Base-by-base conservation (phyloP, 306 rosid genomes). In the Citrullus colocynthis region DNA sequence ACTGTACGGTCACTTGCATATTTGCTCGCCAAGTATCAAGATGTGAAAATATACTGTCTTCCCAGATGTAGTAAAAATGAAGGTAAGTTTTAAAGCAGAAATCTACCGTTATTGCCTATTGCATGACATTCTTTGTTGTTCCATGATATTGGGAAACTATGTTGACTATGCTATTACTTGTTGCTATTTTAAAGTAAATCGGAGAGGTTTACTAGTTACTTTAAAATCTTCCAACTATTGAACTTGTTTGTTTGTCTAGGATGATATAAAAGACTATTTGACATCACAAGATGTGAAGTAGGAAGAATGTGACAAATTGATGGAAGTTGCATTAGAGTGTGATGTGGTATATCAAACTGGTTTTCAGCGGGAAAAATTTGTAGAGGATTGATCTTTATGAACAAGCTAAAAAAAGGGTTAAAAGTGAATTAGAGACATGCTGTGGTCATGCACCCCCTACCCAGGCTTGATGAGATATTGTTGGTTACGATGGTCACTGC, bases 311-410 rank as follows among this genome's bases (percentile, higher is more conserved):
- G 82, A 80, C 72, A 91, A 93, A 83, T 82, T 93, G 71, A 90
- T 86, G 84, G 96, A 93, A 81, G 97, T 93, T 69, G 93, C 98
- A 14, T 82, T 89, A 0, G 72, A 91, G 78, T 93, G 98, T 82
- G 98, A 91, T 65, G 89, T 93, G 77, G 89, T 93, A 66, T 93
- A 93, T 80, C 97, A 93, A 88, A 93, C 98, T 82, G 96, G 93
- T 59, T 91, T 91, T 81, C 97, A 93, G 61, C 90, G 82, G 32
- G 97, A 93, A 73, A 86, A 96, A 52, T 93, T 93, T 79, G 92
- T 96, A 6, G 93, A 85, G 90, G 86, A 79, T 83, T 44, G 96
- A 93, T 82, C 90, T 86, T 9, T 93, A 93, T 80, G 92, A 90
- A 86, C 83, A 88, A 82, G 93, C 98, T 59, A 86, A 93, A 83